These are phyloP conservation scores for Fusarium lyarnte DNA, from an alignment of 2,329 filamentous ascomycete species.

Conservation along the genomic window DNA sequence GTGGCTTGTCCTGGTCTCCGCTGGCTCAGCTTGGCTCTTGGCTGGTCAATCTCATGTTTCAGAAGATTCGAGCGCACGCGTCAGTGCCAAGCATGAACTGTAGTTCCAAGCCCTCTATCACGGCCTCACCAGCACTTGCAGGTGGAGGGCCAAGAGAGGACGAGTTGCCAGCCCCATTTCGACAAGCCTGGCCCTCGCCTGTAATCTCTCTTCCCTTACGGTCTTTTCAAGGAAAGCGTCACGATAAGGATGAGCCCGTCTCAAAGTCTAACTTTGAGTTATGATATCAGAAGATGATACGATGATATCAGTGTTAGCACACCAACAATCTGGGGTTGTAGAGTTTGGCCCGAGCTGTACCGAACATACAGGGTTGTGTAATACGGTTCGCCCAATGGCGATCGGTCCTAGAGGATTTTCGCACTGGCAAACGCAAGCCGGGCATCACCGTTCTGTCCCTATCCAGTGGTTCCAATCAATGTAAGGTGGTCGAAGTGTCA, in stretches of 20 bases:
- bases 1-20: constrained; percentile 10
- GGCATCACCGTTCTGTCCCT: neutral
- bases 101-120: constrained; percentile 11
- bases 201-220: neutral
- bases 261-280: constrained; percentile 14
- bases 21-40: constrained; percentile 20
- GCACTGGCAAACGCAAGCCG: neutral
- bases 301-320: constrained; percentile 31
- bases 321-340: constrained; percentile 13
- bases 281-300: constrained; percentile 24
- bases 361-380: constrained; percentile 4
- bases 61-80: constrained; percentile 23
- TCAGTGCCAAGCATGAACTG: constrained; percentile 40
- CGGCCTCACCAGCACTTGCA: constrained; percentile 31
- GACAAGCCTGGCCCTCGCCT: constrained; percentile 6
- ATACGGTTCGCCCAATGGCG: constrained; percentile 25
- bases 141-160: constrained; percentile 39
- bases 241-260: neutral
- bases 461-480: neutral
- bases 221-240: neutral
- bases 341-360: neutral
- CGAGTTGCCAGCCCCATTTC: constrained; percentile 14
- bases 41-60: constrained; percentile 25
- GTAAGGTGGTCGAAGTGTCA: neutral
- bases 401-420: neutral